Evolutionary conservation across 2,329 filamentous ascomycete genomes (phyloP).

Genomic region (Grosmannia penicillata): DNA sequence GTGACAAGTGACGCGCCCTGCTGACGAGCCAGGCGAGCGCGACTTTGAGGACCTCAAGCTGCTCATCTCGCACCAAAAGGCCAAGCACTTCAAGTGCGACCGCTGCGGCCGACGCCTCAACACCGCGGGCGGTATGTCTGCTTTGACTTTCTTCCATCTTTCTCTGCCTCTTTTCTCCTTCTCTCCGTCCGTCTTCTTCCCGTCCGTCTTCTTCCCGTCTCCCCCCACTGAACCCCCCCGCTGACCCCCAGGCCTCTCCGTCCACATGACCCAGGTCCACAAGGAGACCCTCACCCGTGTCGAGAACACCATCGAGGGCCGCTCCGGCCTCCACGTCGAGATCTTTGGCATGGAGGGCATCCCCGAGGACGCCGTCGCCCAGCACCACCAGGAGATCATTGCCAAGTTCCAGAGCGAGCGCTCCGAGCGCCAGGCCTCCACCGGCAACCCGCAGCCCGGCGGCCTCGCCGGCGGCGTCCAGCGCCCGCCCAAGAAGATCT

Average conservation of each 20-base stretch:
- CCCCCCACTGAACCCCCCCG: too few species aligned
- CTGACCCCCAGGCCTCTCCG: constrained; percentile 62
- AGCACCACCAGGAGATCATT: constrained; percentile 76
- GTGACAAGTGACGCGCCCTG: not conserved
- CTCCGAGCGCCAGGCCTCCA: constrained; percentile 64
- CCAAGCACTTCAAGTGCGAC: constrained; percentile 99
- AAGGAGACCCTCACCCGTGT: constrained; percentile 80
- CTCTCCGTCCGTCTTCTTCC: constrained; percentile 6
- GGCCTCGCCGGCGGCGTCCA: constrained; percentile 33
- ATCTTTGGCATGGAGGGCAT: constrained; percentile 99
- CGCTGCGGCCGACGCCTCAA: constrained; percentile 77
- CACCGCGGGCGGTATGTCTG: constrained; percentile 69
- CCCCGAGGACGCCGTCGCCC: constrained; percentile 67
- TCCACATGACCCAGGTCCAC: constrained; percentile 97
- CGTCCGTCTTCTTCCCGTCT: not conserved
- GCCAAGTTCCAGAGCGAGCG: constrained; percentile 76
- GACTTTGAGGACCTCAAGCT: constrained; percentile 97
- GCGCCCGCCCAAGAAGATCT: constrained; percentile 54
- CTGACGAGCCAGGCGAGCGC: constrained; percentile 49
- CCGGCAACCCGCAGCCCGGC: constrained; percentile 69
- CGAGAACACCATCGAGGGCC: constrained; percentile 82
- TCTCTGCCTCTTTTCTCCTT: not conserved
- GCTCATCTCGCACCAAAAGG: constrained; percentile 91
- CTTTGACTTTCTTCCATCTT: not conserved
- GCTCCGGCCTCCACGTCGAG: constrained; percentile 76